Percentiles rank a stretch among this genome's conserved stretches.
Evolutionary conservation across 2,329 filamentous ascomycete genomes (phyloP).

Genomic region (Rhynchosporium secalis): DNA sequence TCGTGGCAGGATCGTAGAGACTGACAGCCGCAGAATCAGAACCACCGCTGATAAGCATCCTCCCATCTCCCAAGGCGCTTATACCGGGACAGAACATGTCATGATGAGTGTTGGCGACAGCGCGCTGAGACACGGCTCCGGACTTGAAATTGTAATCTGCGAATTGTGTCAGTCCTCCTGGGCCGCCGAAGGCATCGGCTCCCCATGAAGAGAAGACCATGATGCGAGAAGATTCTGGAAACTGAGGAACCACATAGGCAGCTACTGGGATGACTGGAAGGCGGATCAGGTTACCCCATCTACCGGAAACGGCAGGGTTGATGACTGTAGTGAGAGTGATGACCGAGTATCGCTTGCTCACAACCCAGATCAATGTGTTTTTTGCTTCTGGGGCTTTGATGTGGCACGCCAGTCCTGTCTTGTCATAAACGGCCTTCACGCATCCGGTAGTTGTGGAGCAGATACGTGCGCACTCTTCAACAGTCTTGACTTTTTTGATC

Average conservation of each 20-base stretch:
- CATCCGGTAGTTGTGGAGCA: neutral
- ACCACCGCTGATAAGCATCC: conserved; percentile 23
- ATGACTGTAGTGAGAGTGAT: neutral
- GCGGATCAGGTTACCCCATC: conserved; percentile 12
- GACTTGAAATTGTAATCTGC: conserved; percentile 13
- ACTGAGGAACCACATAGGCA: conserved; percentile 13
- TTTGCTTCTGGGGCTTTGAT: conserved; percentile 5
- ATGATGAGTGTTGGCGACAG: conserved; percentile 21
- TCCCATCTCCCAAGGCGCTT: conserved; percentile 21
- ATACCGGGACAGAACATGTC: conserved; percentile 33
- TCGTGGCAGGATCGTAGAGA: conserved; percentile 19
- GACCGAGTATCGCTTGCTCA: conserved; percentile 3
- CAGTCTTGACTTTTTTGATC: neutral
- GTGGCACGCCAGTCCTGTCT: neutral
- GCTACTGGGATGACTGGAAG: conserved; percentile 15
- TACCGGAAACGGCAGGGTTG: neutral
- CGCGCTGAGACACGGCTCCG: neutral
- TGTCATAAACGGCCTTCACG: conserved; percentile 2
- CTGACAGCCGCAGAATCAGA: conserved; percentile 21
- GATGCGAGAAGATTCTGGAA: conserved; percentile 7
- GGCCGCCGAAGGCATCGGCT: conserved; percentile 5
- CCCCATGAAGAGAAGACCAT: conserved; percentile 13
- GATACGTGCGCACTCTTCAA: neutral
- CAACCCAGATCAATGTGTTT: conserved; percentile 2
- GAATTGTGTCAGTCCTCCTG: conserved; percentile 7